Conservation (phyloP, 768 basidiomycete species). For the Lactarius evosmus region DNA sequence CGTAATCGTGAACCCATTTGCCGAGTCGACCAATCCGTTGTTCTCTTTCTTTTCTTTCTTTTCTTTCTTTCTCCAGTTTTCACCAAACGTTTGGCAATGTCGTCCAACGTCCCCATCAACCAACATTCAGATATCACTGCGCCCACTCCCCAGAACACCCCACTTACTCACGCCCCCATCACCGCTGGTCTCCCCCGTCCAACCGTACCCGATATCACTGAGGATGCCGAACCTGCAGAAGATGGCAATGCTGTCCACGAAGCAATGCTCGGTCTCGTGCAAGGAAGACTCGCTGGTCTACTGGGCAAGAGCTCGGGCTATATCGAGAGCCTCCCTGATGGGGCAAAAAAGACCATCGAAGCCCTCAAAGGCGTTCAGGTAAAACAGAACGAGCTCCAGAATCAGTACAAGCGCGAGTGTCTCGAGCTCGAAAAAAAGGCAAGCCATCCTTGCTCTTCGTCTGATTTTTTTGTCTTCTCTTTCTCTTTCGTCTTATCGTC, state of each 20-base stretch:
- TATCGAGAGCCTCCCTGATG: conserved; percentile 80
- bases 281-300: conserved; percentile 79
- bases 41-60: neutral
- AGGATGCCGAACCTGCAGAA: conserved; percentile 71
- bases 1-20: neutral
- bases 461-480: neutral
- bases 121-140: conserved; percentile 58
- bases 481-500: neutral
- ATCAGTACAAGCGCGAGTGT: conserved; percentile 92
- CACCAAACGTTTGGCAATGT: conserved; percentile 45
- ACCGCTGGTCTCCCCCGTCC: conserved; percentile 78
- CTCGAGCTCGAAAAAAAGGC: conserved; percentile 96
- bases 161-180: conserved; percentile 78
- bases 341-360: conserved; percentile 81
- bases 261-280: conserved; percentile 82
- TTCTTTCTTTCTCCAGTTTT: neutral
- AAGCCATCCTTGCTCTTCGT: conserved; percentile 29
- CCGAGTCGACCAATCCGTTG: neutral
- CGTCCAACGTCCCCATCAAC: conserved; percentile 62
- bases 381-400: conserved; percentile 87
- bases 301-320: conserved; percentile 93
- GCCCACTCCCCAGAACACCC: conserved; percentile 95
- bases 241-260: conserved; percentile 54
- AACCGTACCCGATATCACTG: conserved; percentile 82
- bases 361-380: conserved; percentile 92